Base-by-base conservation (phyloP, 495 filamentous ascomycete species). In the Daldinia concentrica region DNA sequence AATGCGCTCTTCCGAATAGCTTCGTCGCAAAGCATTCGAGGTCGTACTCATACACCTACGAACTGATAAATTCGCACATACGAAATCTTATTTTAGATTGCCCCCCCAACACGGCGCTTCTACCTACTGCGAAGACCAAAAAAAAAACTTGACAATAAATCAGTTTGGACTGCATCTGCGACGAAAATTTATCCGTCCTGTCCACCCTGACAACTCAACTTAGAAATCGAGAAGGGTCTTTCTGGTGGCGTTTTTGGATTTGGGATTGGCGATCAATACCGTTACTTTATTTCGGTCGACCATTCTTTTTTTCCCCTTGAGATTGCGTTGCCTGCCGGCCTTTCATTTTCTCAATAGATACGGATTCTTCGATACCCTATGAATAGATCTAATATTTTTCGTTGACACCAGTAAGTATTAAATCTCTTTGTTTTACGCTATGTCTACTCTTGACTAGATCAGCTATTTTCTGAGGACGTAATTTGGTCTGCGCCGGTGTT, bases 281-380 rank as follows among this genome's bases (percentile, higher is more conserved):
- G 24, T 54, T 68, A 64, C 58, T 26, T 69, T 43, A 58, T 48
- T 55, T 62, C 54, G 27, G 54, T 48, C 17, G 43, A 48, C 43
- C 43, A 48, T 48, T 48, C 43, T 52, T 75, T 61, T 64, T 72
- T 65, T 73, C 50, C 50, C 19, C 43, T 48, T 48, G 19, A 48
- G 19, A 48, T 48, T 48, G 43, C 43, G 43, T 24, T 48, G 43
- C 43, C 17, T 48, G 62, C 67, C 56, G 36, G 58, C 55, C 59
- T 72, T 66, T 60, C 37, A 37, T 60, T 62, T 71, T 52, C 41
- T 54, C 41, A 58, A 76, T 82, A 81, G 79, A 81, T 48, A 51
- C 69, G 71, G 71, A 58, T 73, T 71, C 68, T 68, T 73, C 76
- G 77, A 80, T 81, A 81, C 78, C 81, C 78, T 62, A 36, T 72